phyloP scores from a whole-genome alignment of 306 rosid species.

The Begonia fuchsioides region DNA sequence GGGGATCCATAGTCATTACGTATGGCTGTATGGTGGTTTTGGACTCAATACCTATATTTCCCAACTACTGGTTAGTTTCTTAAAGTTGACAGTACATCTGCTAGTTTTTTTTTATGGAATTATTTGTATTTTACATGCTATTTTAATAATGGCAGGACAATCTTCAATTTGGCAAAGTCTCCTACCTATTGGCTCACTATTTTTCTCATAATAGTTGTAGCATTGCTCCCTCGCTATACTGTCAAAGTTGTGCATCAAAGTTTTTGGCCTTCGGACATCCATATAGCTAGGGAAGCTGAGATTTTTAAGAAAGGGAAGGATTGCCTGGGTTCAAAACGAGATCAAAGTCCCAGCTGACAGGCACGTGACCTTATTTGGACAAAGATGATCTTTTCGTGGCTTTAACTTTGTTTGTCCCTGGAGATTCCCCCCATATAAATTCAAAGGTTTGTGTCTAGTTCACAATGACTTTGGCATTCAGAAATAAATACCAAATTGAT shows the following conservation, averaged over 20 bases:
- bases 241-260: constrained; percentile 53
- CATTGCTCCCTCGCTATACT: constrained; percentile 73
- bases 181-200: constrained; percentile 75
- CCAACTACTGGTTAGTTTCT: constrained; percentile 85
- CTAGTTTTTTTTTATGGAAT: too few species aligned
- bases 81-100: too few species aligned
- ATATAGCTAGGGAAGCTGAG: constrained; percentile 78
- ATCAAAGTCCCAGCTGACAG: constrained; percentile 36
- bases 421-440: too few species aligned
- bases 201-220: constrained; percentile 59
- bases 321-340: constrained; percentile 26
- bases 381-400: constrained; percentile 25
- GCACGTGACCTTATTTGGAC: constrained; percentile 13
- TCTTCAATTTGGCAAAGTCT: constrained; percentile 51
- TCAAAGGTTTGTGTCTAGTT: too few species aligned
- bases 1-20: constrained; percentile 92
- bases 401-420: too few species aligned
- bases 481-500: too few species aligned
- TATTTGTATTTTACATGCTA: background rate
- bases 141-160: constrained; percentile 40
- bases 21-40: constrained; percentile 72
- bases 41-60: constrained; percentile 76
- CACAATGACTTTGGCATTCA: too few species aligned
- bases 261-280: constrained; percentile 87
- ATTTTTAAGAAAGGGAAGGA: constrained; percentile 21